Base-by-base conservation (phyloP, 441 rosid genomes). In the Biscutella laevigata region DNA sequence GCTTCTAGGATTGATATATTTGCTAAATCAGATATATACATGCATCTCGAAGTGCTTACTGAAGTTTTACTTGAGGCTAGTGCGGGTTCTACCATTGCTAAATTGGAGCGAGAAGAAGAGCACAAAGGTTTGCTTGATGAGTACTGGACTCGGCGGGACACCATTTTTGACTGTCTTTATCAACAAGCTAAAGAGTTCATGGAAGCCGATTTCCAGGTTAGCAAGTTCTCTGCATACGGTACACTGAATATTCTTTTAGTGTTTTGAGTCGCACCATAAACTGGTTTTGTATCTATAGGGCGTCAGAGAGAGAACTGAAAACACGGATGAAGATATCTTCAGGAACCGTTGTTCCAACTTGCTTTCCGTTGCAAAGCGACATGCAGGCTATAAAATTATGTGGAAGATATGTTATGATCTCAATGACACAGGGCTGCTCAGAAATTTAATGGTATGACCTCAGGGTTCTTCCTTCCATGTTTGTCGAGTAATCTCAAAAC, bases 391-490 rank as follows among this genome's bases (percentile, higher is more conserved):
- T 67, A 77, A 68, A 41, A 77, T 86, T 11, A 72, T 88, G 81
- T 92, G 96, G 97, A 71, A 52, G 69, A 74, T 92, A 66, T 88
- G 94, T 59, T 83, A 81, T 68, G 95, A 86, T 70, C 84, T 89
- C 54, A 78, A 83, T 54, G 96, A 94, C 74, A 66, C 81, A n/a
- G 74, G 55, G 17, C 77, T 88, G 39, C 88, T 94, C 15, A 77
- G 66, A 70, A 81, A 65, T 65, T 85, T 88, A 27, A 86, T 92
- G 98, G 98, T 91, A 85, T 42, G 68, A 28, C 40, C 64, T 60
- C 27, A 2, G 32, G 17, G 7, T 44, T 61, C 52, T 40, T 53
- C 34, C 61, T 22, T 21, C 46, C 41, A 43, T 51, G 52, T 34
- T 16, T 47, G 22, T 8, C 2, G 4, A 35, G 35, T 21, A 36